Evolutionary conservation across 2,329 filamentous ascomycete genomes (phyloP), one percentile per base, ranked within the genome.

Genomic region (Colletotrichum caudatum): DNA sequence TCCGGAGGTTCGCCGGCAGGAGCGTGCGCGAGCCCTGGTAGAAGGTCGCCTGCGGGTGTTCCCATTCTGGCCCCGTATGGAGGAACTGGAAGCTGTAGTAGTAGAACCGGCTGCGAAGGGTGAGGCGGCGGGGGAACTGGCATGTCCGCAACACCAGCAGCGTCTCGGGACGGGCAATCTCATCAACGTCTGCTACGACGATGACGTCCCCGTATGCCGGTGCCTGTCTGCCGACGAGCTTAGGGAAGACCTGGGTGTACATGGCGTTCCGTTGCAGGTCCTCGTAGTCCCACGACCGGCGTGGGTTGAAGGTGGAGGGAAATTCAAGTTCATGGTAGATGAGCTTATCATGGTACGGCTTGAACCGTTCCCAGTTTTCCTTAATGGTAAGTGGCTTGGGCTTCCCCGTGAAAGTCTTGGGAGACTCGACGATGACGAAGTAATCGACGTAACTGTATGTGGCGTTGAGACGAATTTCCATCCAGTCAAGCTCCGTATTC

Each of bases 401-500:
- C 2, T 79, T 81, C 37, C 86, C 86, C 12, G 89, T 90, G 74
- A 91, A 91, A 0, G 89, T 91, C 63, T 82, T 84, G 18, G 81
- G 78, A 0, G 87, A 85, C 80, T 92, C 90, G 63, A 91, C 85
- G 39, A 92, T 84, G 76, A 92, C 82, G 75, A 91, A 92, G 79
- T 90, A 91, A 80, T 92, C 90, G 72, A 92, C 88, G 54, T 86
- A 80, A 57, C 86, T 78, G 69, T 87, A 86, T 11, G 90, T 84
- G 1, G 87, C 87, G 76, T 89, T 84, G 3, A 92, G 82, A 20
- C 89, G 87, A 62, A 92, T 88, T 77, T 92, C 90, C 58, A 92
- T 83, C 84, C 88, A 90, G 79, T 92, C 90, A 16, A 92, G 83
- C 79, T 92, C 90, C 5, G 84, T 86, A 74, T 89, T 90, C 74